Evolutionary conservation across 1,284 basidiomycete species (phyloP).

Genomic region (Sanghuangporus baumii): DNA sequence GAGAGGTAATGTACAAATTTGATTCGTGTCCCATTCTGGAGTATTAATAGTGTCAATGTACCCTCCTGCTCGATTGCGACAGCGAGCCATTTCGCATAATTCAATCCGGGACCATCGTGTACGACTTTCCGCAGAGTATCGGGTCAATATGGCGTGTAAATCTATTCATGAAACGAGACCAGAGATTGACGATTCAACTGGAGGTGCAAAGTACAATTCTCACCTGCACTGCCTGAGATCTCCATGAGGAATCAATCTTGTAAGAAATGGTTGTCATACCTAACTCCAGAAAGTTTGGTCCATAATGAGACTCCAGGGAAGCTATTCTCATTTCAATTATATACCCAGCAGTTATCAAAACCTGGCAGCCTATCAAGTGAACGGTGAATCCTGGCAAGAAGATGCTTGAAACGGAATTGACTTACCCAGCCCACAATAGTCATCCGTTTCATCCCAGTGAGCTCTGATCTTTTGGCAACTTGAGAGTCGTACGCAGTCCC

Average conservation of each 20-base stretch:
- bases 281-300: constrained; percentile 43
- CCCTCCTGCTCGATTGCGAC: constrained; percentile 44
- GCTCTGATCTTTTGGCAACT: constrained; percentile 35
- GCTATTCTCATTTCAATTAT: constrained; percentile 28
- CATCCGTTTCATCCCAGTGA: constrained; percentile 31
- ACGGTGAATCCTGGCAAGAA: background rate
- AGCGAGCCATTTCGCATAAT: constrained; percentile 39
- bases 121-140: constrained; percentile 36
- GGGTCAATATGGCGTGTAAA: constrained; percentile 43
- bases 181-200: too few species aligned
- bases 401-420: background rate
- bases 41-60: constrained; percentile 46
- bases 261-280: constrained; percentile 21
- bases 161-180: background rate
- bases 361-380: constrained; percentile 1
- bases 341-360: constrained; percentile 41
- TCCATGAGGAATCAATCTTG: constrained; percentile 4
- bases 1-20: constrained; percentile 30
- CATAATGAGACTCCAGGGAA: constrained; percentile 36
- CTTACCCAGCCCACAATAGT: constrained; percentile 39
- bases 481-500: constrained; percentile 42
- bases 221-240: constrained; percentile 31
- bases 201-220: background rate
- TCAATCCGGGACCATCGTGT: constrained; percentile 35
- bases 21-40: constrained; percentile 37